Conservation (phyloP, 345 rosid genomes). For the Alliaria petiolata region DNA sequence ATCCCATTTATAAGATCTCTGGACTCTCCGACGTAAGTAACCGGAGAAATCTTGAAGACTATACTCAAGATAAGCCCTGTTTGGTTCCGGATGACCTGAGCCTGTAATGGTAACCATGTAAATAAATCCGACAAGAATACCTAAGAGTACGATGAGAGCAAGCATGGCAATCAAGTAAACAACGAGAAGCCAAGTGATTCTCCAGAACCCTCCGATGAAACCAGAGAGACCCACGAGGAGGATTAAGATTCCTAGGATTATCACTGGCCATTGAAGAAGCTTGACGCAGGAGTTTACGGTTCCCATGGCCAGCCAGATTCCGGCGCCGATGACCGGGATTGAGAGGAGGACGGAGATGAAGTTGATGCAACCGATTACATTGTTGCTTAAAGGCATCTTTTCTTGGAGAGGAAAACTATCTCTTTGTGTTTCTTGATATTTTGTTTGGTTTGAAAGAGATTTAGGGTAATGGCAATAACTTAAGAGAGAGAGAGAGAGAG, state of each 20-base stretch:
- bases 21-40: conserved; percentile 72
- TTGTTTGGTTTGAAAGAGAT: conserved; percentile 8
- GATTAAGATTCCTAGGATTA: conserved; percentile 67
- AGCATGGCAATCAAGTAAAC: conserved; percentile 74
- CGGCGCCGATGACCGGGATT: conserved; percentile 75
- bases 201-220: conserved; percentile 84
- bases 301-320: conserved; percentile 78
- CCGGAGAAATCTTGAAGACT: conserved; percentile 69
- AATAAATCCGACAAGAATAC: conserved; percentile 60
- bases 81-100: conserved; percentile 72
- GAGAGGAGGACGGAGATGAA: conserved; percentile 84
- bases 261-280: conserved; percentile 90
- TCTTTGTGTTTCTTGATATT: conserved; percentile 1
- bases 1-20: conserved; percentile 78
- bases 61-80: conserved; percentile 76
- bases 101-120: conserved; percentile 78
- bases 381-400: conserved; percentile 75
- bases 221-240: conserved; percentile 67
- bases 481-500: conserved; percentile 6
- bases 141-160: conserved; percentile 58
- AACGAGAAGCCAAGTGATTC: conserved; percentile 75
- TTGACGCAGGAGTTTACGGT: conserved; percentile 83
- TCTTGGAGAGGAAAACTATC: neutral
- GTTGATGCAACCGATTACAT: conserved; percentile 82
- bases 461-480: conserved; percentile 5